Evolutionary conservation across 2,329 filamentous ascomycete species (phyloP).

Genomic region (Nigrospora sphaerica): DNA sequence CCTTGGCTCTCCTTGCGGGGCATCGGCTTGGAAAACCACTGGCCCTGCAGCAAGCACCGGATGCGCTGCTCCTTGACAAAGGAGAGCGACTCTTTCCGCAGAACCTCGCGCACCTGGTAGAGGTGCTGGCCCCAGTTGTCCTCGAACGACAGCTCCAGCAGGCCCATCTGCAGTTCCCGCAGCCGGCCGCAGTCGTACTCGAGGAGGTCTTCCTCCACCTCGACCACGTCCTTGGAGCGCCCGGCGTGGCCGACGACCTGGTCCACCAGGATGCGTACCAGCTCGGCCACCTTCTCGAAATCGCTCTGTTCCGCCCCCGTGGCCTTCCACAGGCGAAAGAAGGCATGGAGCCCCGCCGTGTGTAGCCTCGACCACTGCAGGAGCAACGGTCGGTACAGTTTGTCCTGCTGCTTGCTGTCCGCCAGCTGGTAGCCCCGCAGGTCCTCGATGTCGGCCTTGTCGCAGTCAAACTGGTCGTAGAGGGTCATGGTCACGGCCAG

Average conservation of each 20-base stretch:
- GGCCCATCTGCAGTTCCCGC: constrained; percentile 85
- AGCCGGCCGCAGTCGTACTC: constrained; percentile 75
- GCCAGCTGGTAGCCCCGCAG: constrained; percentile 66
- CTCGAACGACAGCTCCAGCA: constrained; percentile 85
- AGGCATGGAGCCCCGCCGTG: constrained; percentile 75
- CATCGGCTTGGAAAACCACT: constrained; percentile 67
- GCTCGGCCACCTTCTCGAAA: constrained; percentile 87
- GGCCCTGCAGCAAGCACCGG: constrained; percentile 77
- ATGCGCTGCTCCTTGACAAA: constrained; percentile 98
- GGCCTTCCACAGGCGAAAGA: constrained; percentile 87
- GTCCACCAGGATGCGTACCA: constrained; percentile 84
- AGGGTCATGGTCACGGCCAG: constrained; percentile 80
- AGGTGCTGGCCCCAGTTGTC: constrained; percentile 91
- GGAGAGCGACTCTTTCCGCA: constrained; percentile 84
- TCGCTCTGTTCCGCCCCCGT: constrained; percentile 80
- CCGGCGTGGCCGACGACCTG: constrained; percentile 78
- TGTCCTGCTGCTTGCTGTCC: constrained; percentile 77
- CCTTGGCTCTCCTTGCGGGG: constrained; percentile 36
- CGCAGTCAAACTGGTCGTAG: constrained; percentile 94
- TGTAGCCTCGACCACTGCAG: constrained; percentile 92
- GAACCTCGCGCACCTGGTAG: constrained; percentile 80
- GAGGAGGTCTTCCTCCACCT: constrained; percentile 82
- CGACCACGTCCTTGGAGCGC: constrained; percentile 74
- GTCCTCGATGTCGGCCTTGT: constrained; percentile 75
- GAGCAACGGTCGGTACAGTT: constrained; percentile 77